phyloP scores from a whole-genome alignment of 192 early-diverging fungal genomes.

The Linnemannia schmuckeri region DNA sequence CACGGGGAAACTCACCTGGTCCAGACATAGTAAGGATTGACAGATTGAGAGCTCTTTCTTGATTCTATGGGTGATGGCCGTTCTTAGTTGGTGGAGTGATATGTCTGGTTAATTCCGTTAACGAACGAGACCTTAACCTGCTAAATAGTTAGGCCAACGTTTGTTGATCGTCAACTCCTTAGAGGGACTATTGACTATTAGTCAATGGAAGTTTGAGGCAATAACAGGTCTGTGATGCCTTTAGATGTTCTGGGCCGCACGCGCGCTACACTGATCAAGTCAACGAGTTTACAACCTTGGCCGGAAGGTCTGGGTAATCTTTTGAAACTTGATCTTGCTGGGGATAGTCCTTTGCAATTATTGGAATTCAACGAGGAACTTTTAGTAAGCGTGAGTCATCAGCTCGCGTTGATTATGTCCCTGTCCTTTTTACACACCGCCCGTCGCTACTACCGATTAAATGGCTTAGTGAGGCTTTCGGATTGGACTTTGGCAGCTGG shows the following conservation, averaged over 20 bases:
- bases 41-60: too few species aligned
- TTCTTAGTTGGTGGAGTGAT: too few species aligned
- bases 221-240: slow-evolving; percentile 91
- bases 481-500: slow-evolving; percentile 66
- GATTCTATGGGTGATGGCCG: too few species aligned
- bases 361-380: slow-evolving; percentile 86
- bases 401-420: slow-evolving; percentile 86
- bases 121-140: slow-evolving; percentile 88
- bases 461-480: slow-evolving; percentile 85
- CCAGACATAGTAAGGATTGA: too few species aligned
- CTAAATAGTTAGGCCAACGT: slow-evolving; percentile 72
- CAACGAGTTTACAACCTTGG: slow-evolving; percentile 74
- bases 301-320: slow-evolving; percentile 79
- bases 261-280: slow-evolving; percentile 85
- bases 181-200: slow-evolving; percentile 76
- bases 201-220: slow-evolving; percentile 80
- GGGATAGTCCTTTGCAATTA: slow-evolving; percentile 86
- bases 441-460: slow-evolving; percentile 87
- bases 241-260: slow-evolving; percentile 89
- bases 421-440: slow-evolving; percentile 87
- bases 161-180: slow-evolving; percentile 65
- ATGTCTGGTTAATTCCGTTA: slow-evolving; percentile 90
- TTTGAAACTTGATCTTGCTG: slow-evolving; percentile 84
- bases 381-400: slow-evolving; percentile 86
- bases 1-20: too few species aligned